Percentiles rank a stretch among this genome's conserved stretches.
phyloP scores from a whole-genome alignment of 1,284 basidiomycete genomes.

The Trichosporon coremiiforme region DNA sequence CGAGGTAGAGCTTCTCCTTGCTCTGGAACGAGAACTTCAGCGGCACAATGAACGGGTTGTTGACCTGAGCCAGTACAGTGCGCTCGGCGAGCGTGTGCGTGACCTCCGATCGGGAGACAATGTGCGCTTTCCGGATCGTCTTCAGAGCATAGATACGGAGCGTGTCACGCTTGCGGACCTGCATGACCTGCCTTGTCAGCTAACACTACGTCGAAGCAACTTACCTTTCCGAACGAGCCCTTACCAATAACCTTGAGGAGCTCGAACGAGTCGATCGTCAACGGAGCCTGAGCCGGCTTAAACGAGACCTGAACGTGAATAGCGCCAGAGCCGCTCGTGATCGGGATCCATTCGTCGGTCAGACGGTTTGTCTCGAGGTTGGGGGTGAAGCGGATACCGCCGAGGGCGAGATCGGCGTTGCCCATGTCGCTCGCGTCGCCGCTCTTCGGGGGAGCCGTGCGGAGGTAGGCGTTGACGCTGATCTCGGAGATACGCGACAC shows the following conservation, averaged over 20 bases:
- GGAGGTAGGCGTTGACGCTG: constrained; percentile 81
- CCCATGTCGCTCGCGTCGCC: constrained; percentile 84
- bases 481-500: constrained; percentile 89
- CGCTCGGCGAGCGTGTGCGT: constrained; percentile 97
- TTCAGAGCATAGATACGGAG: constrained; percentile 97
- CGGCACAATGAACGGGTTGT: constrained; percentile 98
- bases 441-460: constrained; percentile 65
- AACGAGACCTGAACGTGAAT: constrained; percentile 97
- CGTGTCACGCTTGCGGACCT: constrained; percentile 98
- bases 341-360: constrained; percentile 77
- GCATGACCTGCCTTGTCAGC: constrained; percentile 72
- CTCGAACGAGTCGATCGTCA: constrained; percentile 96
- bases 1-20: constrained; percentile 95
- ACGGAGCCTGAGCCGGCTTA: constrained; percentile 75
- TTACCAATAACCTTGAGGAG: constrained; percentile 98
- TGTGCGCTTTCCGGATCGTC: constrained; percentile 98
- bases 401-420: constrained; percentile 82
- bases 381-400: constrained; percentile 85
- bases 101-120: constrained; percentile 95
- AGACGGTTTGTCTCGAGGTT: constrained; percentile 67
- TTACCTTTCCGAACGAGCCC: constrained; percentile 76
- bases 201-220: neutral
- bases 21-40: constrained; percentile 99
- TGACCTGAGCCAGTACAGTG: constrained; percentile 94
- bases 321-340: constrained; percentile 80